phyloP scores from a whole-genome alignment of 2,329 filamentous ascomycete genomes.

The Onygenales sp. region DNA sequence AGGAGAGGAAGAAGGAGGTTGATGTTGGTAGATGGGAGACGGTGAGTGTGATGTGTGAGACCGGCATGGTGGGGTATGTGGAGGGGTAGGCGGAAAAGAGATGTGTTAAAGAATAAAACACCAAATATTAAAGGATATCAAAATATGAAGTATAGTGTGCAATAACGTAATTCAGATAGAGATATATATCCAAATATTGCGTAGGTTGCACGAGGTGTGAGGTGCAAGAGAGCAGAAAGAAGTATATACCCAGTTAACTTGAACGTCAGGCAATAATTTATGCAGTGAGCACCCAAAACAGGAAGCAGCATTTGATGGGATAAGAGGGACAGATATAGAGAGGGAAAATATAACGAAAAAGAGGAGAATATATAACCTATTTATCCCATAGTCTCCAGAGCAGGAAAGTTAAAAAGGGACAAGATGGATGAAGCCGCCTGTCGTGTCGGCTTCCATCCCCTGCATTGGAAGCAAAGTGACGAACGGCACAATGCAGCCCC shows the following conservation, averaged over 20 bases:
- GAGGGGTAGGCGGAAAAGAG: background rate
- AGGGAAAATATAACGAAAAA: background rate
- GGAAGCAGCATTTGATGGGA: background rate
- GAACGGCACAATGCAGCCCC: background rate
- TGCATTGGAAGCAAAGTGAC: background rate
- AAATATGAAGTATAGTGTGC: no score
- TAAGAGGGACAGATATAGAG: background rate
- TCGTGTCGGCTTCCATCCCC: background rate
- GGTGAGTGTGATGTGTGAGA: constrained; percentile 54
- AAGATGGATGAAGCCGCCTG: background rate
- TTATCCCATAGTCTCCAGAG: constrained; percentile 1
- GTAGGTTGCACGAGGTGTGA: no score
- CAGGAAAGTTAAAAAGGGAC: constrained; percentile 1
- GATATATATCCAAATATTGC: no score
- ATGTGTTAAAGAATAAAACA: background rate
- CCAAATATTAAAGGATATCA: background rate
- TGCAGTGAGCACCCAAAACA: no score
- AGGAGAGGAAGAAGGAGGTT: constrained; percentile 72
- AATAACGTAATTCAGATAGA: no score
- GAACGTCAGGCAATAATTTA: no score
- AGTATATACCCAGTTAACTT: no score
- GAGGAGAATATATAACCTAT: background rate
- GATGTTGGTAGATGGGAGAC: constrained; percentile 72
- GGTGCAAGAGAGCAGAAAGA: no score
- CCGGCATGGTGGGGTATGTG: constrained; percentile 40